A percentile compares a stretch with the other conserved stretches of the same genome.
Evolutionary conservation across 495 filamentous ascomycete genomes (phyloP).

Genomic region (Lepidopterella palustris): DNA sequence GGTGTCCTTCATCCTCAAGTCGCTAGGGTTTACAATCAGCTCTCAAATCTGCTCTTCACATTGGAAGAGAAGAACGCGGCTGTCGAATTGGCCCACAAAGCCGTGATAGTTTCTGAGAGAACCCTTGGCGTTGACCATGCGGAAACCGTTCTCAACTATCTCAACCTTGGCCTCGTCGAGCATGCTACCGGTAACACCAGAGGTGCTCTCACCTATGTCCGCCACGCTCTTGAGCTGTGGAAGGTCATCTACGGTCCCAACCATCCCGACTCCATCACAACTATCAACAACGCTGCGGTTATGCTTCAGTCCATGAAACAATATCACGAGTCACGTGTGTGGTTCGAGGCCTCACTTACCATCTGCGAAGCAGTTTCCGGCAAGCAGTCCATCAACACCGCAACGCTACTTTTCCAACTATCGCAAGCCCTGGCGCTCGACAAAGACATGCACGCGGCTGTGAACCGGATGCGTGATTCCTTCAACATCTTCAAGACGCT

Average conservation of each 20-base stretch:
- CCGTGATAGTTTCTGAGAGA: slow-evolving; percentile 90
- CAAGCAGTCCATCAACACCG: slow-evolving; percentile 79
- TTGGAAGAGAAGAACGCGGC: slow-evolving; percentile 93
- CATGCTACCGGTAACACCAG: slow-evolving; percentile 85
- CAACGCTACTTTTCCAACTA: slow-evolving; percentile 94
- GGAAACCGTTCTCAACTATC: slow-evolving; percentile 88
- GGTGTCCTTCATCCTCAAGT: slow-evolving; percentile 96
- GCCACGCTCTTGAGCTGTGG: slow-evolving; percentile 91
- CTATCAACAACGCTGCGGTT: slow-evolving; percentile 96
- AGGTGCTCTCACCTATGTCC: slow-evolving; percentile 73
- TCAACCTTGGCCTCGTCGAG: slow-evolving; percentile 92
- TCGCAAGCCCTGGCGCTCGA: slow-evolving; percentile 91
- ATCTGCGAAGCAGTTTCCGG: slow-evolving; percentile 86
- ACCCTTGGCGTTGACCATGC: slow-evolving; percentile 90
- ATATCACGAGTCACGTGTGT: slow-evolving; percentile 84
- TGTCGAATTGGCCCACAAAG: slow-evolving; percentile 91
- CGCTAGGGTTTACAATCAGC: slow-evolving; percentile 84
- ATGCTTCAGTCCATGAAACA: slow-evolving; percentile 94
- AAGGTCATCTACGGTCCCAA: slow-evolving; percentile 90
- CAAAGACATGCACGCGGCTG: slow-evolving; percentile 81
- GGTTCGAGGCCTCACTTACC: slow-evolving; percentile 89
- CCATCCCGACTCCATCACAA: slow-evolving; percentile 97
- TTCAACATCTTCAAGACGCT: slow-evolving; percentile 87
- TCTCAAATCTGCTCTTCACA: slow-evolving; percentile 93
- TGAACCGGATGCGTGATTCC: slow-evolving; percentile 86